Conservation (phyloP, 306 rosid genomes). For the Benincasa hispida region DNA sequence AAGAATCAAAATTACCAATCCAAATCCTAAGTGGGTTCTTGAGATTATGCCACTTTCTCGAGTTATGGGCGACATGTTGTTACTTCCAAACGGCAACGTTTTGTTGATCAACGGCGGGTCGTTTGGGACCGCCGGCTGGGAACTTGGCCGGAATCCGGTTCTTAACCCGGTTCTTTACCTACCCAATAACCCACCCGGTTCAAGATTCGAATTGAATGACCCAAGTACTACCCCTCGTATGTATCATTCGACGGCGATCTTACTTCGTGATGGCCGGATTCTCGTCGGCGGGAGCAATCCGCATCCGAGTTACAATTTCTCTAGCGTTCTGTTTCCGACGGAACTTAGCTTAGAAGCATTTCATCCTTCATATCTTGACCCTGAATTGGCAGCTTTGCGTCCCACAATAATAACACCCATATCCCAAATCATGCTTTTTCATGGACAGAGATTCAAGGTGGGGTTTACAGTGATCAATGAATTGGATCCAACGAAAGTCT, state of each 20-base stretch:
- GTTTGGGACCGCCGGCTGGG: constrained; percentile 36
- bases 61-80: constrained; percentile 34
- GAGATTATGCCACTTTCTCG: constrained; percentile 33
- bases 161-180: constrained; percentile 23
- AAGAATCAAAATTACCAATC: constrained; percentile 3
- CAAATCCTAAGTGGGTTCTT: constrained; percentile 19
- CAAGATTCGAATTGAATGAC: constrained; percentile 6
- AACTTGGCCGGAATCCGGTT: constrained; percentile 16
- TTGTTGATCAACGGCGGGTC: constrained; percentile 29
- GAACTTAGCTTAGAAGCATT: constrained; percentile 10
- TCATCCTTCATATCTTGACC: not conserved
- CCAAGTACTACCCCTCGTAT: constrained; percentile 17
- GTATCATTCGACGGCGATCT: constrained; percentile 36
- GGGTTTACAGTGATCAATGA: not conserved
- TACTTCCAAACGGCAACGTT: constrained; percentile 37
- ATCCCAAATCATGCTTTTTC: not conserved
- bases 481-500: not conserved
- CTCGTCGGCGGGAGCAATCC: constrained; percentile 43
- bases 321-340: constrained; percentile 6
- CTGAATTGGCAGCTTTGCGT: not conserved
- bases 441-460: constrained; percentile 3
- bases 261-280: constrained; percentile 36
- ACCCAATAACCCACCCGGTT: not conserved
- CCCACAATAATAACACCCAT: not conserved
- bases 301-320: constrained; percentile 18